Conservation (phyloP, 164 flowering plant genomes). For the Piper longum region DNA sequence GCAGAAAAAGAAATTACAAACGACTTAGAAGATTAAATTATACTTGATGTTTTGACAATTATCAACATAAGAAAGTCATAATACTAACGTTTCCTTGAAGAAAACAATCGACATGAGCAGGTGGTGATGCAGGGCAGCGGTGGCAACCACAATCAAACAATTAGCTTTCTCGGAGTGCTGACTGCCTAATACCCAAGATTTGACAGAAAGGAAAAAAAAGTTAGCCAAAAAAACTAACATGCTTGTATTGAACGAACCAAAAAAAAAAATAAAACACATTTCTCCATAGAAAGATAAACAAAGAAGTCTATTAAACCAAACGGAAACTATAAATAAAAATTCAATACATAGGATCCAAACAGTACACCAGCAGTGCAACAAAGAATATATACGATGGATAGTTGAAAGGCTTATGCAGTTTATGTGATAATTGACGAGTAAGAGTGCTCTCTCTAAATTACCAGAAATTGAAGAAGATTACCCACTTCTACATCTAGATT, state of each 20-base stretch:
- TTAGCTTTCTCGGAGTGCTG: conserved; percentile 45
- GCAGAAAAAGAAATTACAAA: background rate
- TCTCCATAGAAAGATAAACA: background rate
- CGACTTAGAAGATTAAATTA: background rate
- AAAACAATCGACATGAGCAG: conserved; percentile 30
- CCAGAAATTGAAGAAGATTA: background rate
- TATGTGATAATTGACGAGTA: background rate
- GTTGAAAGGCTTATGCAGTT: background rate
- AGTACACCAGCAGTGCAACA: background rate
- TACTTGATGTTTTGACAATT: background rate
- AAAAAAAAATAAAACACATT: background rate
- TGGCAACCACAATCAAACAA: conserved; percentile 37
- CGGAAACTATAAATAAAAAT: background rate
- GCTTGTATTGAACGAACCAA: background rate
- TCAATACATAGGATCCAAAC: background rate
- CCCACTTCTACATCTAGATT: background rate
- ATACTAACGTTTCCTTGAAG: conserved; percentile 32
- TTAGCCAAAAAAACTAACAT: background rate
- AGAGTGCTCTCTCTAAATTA: too few relatives aligned
- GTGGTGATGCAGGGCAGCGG: conserved; percentile 39
- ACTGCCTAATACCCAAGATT: conserved; percentile 36
- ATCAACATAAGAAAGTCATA: background rate
- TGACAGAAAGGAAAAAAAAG: background rate
- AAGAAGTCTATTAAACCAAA: background rate
- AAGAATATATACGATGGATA: too few relatives aligned